A percentile compares a stretch with the other conserved stretches of the same genome.
These are phyloP conservation scores for Bipolaris bicolor DNA, from an alignment of 2,329 filamentous ascomycete genomes.

Conservation along the genomic window DNA sequence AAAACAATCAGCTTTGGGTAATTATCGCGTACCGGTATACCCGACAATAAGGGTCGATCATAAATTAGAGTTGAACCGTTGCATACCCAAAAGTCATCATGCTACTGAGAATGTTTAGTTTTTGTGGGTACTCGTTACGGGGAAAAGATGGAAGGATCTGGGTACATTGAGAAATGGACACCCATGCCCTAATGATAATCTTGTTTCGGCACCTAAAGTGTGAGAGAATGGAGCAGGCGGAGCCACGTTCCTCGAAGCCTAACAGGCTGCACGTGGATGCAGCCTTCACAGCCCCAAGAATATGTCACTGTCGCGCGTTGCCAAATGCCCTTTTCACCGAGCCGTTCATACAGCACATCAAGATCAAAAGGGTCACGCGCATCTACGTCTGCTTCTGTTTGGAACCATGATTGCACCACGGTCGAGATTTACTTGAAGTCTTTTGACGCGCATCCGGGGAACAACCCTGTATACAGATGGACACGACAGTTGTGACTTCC, in stretches of 20 bases:
- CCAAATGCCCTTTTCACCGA: neutral
- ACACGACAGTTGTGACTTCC: slow-evolving; percentile 19
- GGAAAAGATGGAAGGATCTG: neutral
- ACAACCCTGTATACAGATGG: slow-evolving; percentile 12
- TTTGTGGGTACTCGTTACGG: neutral
- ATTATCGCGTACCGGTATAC: neutral
- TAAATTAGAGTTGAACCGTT: slow-evolving; percentile 1
- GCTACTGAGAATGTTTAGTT: neutral
- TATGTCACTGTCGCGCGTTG: slow-evolving; percentile 1
- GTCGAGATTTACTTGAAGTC: neutral
- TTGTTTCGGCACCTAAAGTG: neutral
- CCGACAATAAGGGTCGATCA: slow-evolving; percentile 2
- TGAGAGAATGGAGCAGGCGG: slow-evolving; percentile 11
- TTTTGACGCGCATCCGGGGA: slow-evolving; percentile 7
- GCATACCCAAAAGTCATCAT: neutral
- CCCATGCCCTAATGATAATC: neutral
- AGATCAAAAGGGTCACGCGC: slow-evolving; percentile 6
- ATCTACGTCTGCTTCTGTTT: neutral
- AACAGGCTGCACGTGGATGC: slow-evolving; percentile 2
- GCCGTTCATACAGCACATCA: slow-evolving; percentile 1
- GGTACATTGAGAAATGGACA: slow-evolving; percentile 2
- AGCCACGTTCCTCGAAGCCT: slow-evolving; percentile 10
- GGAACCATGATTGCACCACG: slow-evolving; percentile 8
- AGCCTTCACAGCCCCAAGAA: slow-evolving; percentile 1
- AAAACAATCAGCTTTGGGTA: slow-evolving; percentile 1